These are phyloP conservation scores for Scutellospora calospora DNA, from an alignment of 371 early-diverging fungal genomes.

Conservation along the genomic window DNA sequence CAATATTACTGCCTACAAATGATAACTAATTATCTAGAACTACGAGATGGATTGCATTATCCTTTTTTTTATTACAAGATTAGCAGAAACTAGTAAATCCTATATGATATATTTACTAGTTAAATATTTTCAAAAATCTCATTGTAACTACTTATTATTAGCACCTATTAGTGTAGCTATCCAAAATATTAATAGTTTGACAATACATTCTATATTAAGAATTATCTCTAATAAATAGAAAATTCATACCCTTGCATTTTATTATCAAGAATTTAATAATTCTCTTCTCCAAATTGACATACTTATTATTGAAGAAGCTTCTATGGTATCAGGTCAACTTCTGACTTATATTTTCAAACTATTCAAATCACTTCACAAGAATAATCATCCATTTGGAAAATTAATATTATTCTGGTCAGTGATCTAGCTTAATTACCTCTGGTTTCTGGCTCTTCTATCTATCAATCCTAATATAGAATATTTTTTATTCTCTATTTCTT, in stretches of 20 bases:
- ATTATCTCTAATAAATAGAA: neutral
- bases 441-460: neutral
- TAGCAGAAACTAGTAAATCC: slow-evolving; percentile 1
- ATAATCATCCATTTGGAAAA: neutral
- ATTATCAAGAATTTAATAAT: neutral
- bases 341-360: neutral
- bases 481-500: slow-evolving; percentile 25
- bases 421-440: neutral
- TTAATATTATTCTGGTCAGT: neutral
- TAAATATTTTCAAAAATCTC: neutral
- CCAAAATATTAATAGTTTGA: neutral
- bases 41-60: neutral
- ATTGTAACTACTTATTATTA: neutral
- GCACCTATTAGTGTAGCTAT: slow-evolving; percentile 6
- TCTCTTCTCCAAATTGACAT: neutral
- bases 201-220: neutral
- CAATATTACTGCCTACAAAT: slow-evolving; percentile 1
- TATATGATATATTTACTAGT: neutral
- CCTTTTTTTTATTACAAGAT: slow-evolving; percentile 4
- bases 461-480: neutral
- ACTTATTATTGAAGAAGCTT: slow-evolving; percentile 8
- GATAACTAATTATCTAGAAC: neutral
- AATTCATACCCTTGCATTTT: neutral
- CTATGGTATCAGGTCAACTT: neutral
- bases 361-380: neutral